A percentile compares a stretch with the other conserved stretches of the same genome.
These are phyloP conservation scores for Polyporus tsugae DNA, from an alignment of 1,284 basidiomycete species.

Conservation along the genomic window DNA sequence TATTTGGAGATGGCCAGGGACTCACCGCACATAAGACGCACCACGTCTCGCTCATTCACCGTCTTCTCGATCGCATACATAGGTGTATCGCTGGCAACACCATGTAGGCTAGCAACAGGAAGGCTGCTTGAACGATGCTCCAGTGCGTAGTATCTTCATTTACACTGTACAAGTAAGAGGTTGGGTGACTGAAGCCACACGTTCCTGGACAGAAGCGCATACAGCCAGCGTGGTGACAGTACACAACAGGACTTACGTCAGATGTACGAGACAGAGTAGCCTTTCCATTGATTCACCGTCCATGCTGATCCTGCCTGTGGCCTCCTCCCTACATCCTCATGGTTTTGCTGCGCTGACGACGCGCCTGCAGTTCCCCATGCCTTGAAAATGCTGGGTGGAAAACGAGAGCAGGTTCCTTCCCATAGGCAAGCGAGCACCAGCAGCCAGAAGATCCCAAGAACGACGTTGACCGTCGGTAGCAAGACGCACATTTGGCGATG, in stretches of 20 bases:
- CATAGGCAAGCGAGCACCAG: constrained; percentile 1
- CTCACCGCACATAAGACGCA: not conserved
- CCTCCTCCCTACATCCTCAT: constrained; percentile 9
- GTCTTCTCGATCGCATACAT: not conserved
- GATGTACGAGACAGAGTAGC: not conserved
- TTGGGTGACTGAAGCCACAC: not conserved
- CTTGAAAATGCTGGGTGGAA: not conserved
- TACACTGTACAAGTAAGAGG: not conserved
- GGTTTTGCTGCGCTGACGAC: not conserved
- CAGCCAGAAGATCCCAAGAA: not conserved
- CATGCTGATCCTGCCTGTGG: not conserved
- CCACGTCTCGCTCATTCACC: not conserved
- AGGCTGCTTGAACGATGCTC: not conserved
- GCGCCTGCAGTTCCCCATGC: not conserved
- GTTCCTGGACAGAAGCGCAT: not conserved
- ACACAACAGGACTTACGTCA: not conserved
- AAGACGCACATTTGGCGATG: constrained; percentile 12
- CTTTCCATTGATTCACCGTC: not conserved
- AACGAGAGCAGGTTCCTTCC: not conserved
- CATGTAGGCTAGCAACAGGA: not conserved
- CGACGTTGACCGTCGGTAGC: not conserved
- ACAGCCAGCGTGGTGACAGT: not conserved
- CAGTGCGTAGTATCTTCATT: constrained; percentile 9
- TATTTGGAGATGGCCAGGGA: constrained; percentile 1
- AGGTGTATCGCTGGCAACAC: not conserved